Base-by-base conservation (phyloP, 2,329 filamentous ascomycete genomes). In the Aspergillus floridensis region DNA sequence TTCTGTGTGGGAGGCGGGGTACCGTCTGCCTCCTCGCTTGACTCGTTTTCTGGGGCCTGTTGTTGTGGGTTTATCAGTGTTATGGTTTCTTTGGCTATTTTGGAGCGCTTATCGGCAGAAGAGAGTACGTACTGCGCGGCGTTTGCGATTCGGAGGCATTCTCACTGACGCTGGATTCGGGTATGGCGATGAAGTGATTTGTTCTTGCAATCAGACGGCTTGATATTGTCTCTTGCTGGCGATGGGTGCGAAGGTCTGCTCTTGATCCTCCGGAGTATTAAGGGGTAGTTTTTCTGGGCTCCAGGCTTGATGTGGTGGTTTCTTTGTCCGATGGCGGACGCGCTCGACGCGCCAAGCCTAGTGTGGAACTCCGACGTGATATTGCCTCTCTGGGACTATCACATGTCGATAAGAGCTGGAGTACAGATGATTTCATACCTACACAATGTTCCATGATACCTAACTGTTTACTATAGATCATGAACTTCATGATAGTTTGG, bases 111-210 rank as follows among this genome's bases (percentile, higher is more conserved):
- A 19, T 57, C 48, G 24, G 49, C 19, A 24, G 8, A 10, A 29
- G 46, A 26, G 22, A 49, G 16, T 19, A 60, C 62, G 53, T 68
- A 74, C 72, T 38, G 68, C 69, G 51, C 65, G 65, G 59, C 72
- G 67, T 66, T 74, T 73, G 50, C 69, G 70, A 24, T 64, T 41
- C 11, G 66, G 59, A 52, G 68, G 63, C 72, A 74, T 74, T 49
- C 53, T 64, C 48, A 44, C 32, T 8, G 31, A 59, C 38, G 16
- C 41, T 46, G 48, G 46, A 19, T 47, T 4, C n/a, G 26, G 10
- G 11, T 5, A 10, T 7, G 32, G 51, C 10, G 16, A 32, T 47
- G 52, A 29, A 19, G 21, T 26, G 19, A 41, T 8, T 4, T 24
- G 26, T 12, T 46, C 35, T 46, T 44, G 32, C 11, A 8, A 5